Evolutionary conservation across 805 yeast genomes (phyloP), one percentile per base, ranked within the genome.

Genomic region (Candida vartiovaarae): DNA sequence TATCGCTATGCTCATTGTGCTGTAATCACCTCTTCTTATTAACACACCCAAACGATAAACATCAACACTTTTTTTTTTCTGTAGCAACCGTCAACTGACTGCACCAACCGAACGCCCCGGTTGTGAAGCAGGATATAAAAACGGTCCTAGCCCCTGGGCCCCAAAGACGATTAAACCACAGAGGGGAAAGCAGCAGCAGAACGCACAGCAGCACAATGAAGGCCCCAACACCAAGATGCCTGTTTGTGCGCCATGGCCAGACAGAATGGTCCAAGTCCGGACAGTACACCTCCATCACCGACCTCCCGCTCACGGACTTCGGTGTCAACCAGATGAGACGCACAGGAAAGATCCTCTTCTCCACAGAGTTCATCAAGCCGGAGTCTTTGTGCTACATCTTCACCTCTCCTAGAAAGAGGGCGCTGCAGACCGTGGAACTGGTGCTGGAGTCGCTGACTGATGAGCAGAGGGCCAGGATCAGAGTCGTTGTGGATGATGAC

Each of bases 211-310:
- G 20, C 20, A 15, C 20, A 15, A 34, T 34, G 36, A 58, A 53
- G 33, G 53, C 57, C 25, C 66, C 74, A 33, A 72, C 84, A 9
- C 90, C 90, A 29, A 74, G 90, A 62, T 75, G 83, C 40, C 72
- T 83, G 26, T 76, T 83, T 51, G 75, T 83, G 40, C 87, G 93
- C 60, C 93, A 84, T 53, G 91, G 91, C 28, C 96, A 90, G 67
- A 90, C 98, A 2, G 95, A 82, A 63, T 90, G 98, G 98, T 90
- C 97, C 38, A 81, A 84, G 57, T 75, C 89, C 2, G 98, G 98
- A 26, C 95, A 87, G 61, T 83, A 86, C 66, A 91, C 98, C 4
- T 87, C 96, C 3, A 52, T 70, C 36, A 91, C 98, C 1, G 97
- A 91, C 54, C 60, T 91, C 15, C 79, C 80, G 8, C 73, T 91